Evolutionary conservation across 148 eudicot genomes (phyloP).

Genomic region (Vaccinium darrowii): DNA sequence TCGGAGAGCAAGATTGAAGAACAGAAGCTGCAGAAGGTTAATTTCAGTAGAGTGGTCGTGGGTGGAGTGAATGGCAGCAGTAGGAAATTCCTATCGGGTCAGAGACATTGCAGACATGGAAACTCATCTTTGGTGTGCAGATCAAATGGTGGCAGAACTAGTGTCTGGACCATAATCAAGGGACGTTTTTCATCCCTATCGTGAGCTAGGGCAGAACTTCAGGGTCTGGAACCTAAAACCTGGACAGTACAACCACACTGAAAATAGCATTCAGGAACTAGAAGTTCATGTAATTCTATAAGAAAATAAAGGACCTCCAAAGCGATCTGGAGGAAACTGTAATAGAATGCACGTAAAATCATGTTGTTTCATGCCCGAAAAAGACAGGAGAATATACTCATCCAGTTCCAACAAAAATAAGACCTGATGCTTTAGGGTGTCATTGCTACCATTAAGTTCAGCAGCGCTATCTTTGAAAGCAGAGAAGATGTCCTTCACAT

Average conservation of each 20-base stretch:
- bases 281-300: background rate
- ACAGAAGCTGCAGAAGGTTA: background rate
- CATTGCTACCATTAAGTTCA: slow-evolving; percentile 56
- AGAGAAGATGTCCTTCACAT: slow-evolving; percentile 69
- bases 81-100: background rate
- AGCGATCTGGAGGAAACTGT: background rate
- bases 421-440: slow-evolving; percentile 79
- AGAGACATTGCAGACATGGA: background rate
- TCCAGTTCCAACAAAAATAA: slow-evolving; percentile 9
- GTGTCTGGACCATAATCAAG: background rate
- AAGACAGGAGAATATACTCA: background rate
- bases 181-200: background rate
- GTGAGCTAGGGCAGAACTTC: background rate
- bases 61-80: background rate
- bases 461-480: slow-evolving; percentile 65
- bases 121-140: background rate
- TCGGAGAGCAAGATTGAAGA: background rate
- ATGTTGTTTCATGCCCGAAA: background rate
- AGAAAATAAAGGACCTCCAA: slow-evolving; percentile 3
- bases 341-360: background rate
- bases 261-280: background rate
- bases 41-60: background rate
- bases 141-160: background rate
- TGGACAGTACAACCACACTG: background rate
- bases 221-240: background rate